A percentile compares a stretch with the other conserved stretches of the same genome.
These are phyloP conservation scores for Clitopilus hobsonii DNA, from an alignment of 768 basidiomycete species.

Conservation along the genomic window DNA sequence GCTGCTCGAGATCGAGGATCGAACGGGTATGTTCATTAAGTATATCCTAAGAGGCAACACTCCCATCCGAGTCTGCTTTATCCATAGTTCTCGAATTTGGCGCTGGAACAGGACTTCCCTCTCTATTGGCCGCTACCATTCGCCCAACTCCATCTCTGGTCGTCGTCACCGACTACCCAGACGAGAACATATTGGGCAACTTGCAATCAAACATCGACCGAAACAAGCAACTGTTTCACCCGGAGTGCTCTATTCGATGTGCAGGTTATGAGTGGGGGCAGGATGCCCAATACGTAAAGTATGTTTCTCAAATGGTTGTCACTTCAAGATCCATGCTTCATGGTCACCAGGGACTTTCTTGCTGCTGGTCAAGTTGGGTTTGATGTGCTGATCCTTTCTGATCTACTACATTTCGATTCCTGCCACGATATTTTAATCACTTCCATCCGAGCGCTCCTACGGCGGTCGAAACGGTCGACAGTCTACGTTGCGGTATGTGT, in stretches of 20 bases:
- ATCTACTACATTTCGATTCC: slow-evolving; percentile 64
- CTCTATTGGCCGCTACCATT: slow-evolving; percentile 48
- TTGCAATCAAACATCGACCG: slow-evolving; percentile 48
- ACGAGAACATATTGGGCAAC: slow-evolving; percentile 54
- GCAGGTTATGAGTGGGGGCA: slow-evolving; percentile 65
- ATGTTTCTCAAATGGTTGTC: slow-evolving; percentile 15
- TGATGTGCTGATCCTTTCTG: slow-evolving; percentile 63
- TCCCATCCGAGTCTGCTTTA: neutral
- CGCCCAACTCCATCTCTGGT: slow-evolving; percentile 43
- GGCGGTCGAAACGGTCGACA: slow-evolving; percentile 30
- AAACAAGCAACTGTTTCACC: slow-evolving; percentile 34
- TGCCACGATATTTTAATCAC: slow-evolving; percentile 54
- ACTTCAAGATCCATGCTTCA: neutral
- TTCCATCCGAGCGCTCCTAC: slow-evolving; percentile 47
- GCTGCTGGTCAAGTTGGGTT: slow-evolving; percentile 28
- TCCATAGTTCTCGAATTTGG: slow-evolving; percentile 67
- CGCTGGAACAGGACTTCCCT: slow-evolving; percentile 65
- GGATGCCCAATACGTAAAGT: slow-evolving; percentile 44
- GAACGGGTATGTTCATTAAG: slow-evolving; percentile 30
- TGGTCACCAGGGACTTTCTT: slow-evolving; percentile 14
- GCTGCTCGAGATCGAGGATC: slow-evolving; percentile 35
- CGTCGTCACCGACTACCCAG: slow-evolving; percentile 68
- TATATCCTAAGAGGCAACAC: too few species aligned
- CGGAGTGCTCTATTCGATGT: slow-evolving; percentile 37
- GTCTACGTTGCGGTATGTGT: slow-evolving; percentile 49